Base-by-base conservation (phyloP, 2,329 filamentous ascomycete species). In the Fusarium chuoi region DNA sequence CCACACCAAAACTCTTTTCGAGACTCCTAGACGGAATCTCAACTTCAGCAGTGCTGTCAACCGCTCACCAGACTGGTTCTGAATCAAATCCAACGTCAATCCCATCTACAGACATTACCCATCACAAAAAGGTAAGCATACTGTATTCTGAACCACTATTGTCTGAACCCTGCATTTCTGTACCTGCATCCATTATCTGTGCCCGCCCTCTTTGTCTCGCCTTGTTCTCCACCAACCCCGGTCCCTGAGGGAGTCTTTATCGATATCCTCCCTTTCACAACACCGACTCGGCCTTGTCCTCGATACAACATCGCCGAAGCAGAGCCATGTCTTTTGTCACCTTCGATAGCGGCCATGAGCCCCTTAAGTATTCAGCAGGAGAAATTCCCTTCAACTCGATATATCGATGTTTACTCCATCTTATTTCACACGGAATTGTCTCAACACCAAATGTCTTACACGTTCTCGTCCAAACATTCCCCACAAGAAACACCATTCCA, bases 11-110 rank as follows among this genome's bases (percentile, higher is more conserved):
- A 42, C 65, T 52, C 55, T 55, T 61, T 62, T 65, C 49, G 67
- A 70, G 71, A 67, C 63, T 78, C 77, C 77, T 78, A 62, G 77
- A 78, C 75, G 77, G 77, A 78, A 75, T 65, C 72, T 65, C 55
- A 60, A 62, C 51, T 45, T 62, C 74, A 76, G 69, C 77, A 75
- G 72, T 65, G 74, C 77, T 76, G 74, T 69, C 55, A 38, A 68
- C 61, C 57, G 36, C 62, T 62, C 61, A 68, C 51, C 75, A 78
- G 77, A 78, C 77, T 70, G 77, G 77, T 73, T 78, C 77, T 78
- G 77, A 78, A 75, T 72, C 63, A 51, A 56, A 56, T 59, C 42
- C 71, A 62, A 69, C 56, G 72, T 39, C 55, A 62, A 61, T 38
- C 45, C 59, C 45, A 56, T 59, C 22, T 38, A 58, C 60, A 59